Evolutionary conservation across 495 filamentous ascomycete species (phyloP).

Genomic region (Xylona heveae): DNA sequence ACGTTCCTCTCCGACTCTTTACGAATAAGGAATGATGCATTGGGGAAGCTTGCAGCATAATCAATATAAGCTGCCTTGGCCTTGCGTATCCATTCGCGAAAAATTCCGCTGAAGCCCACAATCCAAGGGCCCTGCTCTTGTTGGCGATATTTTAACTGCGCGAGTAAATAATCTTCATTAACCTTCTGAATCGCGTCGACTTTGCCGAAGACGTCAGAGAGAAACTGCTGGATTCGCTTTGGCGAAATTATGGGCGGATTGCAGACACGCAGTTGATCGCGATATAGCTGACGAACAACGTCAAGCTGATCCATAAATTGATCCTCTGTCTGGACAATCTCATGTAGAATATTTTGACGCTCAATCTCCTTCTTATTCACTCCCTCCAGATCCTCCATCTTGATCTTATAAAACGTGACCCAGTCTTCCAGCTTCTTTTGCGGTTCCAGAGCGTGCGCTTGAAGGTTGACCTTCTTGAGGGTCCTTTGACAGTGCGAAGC

Average conservation of each 20-base stretch:
- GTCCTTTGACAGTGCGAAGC: slow-evolving; percentile 86
- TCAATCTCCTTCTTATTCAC: slow-evolving; percentile 72
- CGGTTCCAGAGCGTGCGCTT: slow-evolving; percentile 43
- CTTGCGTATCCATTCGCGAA: slow-evolving; percentile 96
- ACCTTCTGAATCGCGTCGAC: slow-evolving; percentile 75
- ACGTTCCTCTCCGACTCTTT: slow-evolving; percentile 72
- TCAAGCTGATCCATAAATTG: slow-evolving; percentile 72
- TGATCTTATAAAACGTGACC: slow-evolving; percentile 76
- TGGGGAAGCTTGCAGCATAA: slow-evolving; percentile 74
- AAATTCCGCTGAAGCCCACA: slow-evolving; percentile 86
- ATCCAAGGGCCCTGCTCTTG: slow-evolving; percentile 94
- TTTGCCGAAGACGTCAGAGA: slow-evolving; percentile 73
- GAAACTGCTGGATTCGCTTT: slow-evolving; percentile 52
- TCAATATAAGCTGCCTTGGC: slow-evolving; percentile 75
- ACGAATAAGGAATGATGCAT: slow-evolving; percentile 61
- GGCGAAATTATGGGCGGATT: slow-evolving; percentile 66
- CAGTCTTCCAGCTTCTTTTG: slow-evolving; percentile 59
- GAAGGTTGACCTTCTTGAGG: slow-evolving; percentile 78
- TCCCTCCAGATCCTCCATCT: slow-evolving; percentile 46
- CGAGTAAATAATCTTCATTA: slow-evolving; percentile 84
- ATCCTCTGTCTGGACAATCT: slow-evolving; percentile 89
- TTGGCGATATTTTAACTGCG: slow-evolving; percentile 92
- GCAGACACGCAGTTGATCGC: slow-evolving; percentile 52
- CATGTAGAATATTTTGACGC: slow-evolving; percentile 84
- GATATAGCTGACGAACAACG: slow-evolving; percentile 64